Evolutionary conservation across 495 filamentous ascomycete genomes (phyloP), one percentile per base, ranked within the genome.

Genomic region (Bacidia rubella): DNA sequence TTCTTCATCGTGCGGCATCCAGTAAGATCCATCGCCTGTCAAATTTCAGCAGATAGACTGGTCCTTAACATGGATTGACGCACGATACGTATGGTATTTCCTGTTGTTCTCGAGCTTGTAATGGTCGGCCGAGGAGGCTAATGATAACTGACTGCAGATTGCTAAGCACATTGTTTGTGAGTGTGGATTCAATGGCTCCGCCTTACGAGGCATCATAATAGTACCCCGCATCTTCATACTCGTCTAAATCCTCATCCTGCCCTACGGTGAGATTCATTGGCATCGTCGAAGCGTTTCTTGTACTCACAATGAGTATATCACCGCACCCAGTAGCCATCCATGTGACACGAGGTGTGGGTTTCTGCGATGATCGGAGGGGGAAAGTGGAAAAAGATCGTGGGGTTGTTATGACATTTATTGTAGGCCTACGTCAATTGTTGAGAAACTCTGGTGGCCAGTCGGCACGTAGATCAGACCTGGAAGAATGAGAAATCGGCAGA

Each of bases 71-170:
- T 57, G 53, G 59, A 59, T 56, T 11, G 58, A 55, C 44, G 52
- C 58, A 57, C 66, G 64, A 51, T 67, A 70, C 15, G 67, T 59
- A 55, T 70, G 66, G 32, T 69, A 69, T 52, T 59, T 57, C 38
- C 66, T 55, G 26, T 66, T 60, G 46, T 69, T 69, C 32, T 69
- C 65, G 24, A 59, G 55, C 20, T 61, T 64, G 25, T 66, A 66
- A 19, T 62, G 54, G 1, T 55, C 60, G 39, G 64, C 54, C 2
- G 59, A 54, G 15, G 54, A 56, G 1, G 52, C 56, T 17, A 65
- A 47, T 25, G 60, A 59, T 44, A 51, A 44, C 1, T 22, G 54
- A 32, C 61, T 63, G 7, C n/a, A n/a, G n/a, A n/a, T n/a, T n/a
- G n/a, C n/a, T n/a, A n/a, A n/a, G n/a, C n/a, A n/a, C n/a, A n/a